Evolutionary conservation across 75 land plant species (phyloP).

Genomic region (Larix kaempferi): DNA sequence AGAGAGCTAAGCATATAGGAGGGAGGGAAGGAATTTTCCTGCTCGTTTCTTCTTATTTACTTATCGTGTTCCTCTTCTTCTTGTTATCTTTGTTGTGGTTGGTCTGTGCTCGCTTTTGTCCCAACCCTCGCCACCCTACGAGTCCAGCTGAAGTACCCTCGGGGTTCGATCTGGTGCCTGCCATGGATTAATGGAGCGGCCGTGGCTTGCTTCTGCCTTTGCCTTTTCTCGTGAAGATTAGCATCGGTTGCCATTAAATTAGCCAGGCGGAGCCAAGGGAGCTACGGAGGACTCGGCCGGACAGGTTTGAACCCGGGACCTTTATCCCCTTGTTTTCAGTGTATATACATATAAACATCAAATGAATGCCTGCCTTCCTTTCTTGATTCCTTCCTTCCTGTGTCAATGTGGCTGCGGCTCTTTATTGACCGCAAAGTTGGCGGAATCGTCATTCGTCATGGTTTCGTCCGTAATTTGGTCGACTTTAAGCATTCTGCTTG

Average conservation of each 20-base stretch:
- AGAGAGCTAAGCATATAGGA: not conserved
- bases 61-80: not conserved
- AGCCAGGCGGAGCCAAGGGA: not conserved
- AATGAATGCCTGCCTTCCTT: not conserved
- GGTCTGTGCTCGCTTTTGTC: no score
- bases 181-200: not conserved
- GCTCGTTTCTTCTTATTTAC: not conserved
- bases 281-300: not conserved
- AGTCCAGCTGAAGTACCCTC: not conserved
- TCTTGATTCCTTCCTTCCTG: no score
- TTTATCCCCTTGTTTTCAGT: not conserved
- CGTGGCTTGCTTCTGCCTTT: not conserved
- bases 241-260: not conserved
- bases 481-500: constrained; percentile 4
- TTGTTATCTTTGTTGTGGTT: not conserved
- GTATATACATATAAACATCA: no score
- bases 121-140: constrained; percentile 14
- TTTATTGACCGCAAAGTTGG: constrained; percentile 7
- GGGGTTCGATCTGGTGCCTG: constrained; percentile 5
- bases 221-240: not conserved
- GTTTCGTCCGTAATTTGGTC: not conserved
- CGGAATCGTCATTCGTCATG: not conserved
- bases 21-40: not conserved
- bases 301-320: not conserved
- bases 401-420: not conserved